Base-by-base conservation (phyloP, 352 stramenopile species). In the Pseudoperonospora humuli region DNA sequence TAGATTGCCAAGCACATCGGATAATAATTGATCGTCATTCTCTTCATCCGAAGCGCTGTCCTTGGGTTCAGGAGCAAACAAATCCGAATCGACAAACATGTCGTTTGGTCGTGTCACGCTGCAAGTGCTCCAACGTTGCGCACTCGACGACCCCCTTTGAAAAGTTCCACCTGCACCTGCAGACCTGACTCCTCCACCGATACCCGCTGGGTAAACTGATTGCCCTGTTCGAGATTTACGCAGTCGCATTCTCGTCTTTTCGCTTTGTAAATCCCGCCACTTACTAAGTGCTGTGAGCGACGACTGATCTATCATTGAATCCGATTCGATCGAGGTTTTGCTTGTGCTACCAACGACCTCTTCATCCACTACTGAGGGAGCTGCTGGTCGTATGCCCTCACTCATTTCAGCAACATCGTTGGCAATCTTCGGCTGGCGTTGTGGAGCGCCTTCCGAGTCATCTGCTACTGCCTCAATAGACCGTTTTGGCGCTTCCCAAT, bases 371-470 rank as follows among this genome's bases (percentile, higher is more conserved):
- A 8, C 11, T 21, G n/a, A 7, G 5, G 39, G 17, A 2, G 39
- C 28, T 11, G 33, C 11, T 9, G 44, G 24, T 39, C 8, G 7
- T 7, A 39, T 3, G 32, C 23, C 29, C 48, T 25, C 7, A 31
- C 7, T 26, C 4, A 7, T 26, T 23, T 52, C 49, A 18, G 45
- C 45, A 25, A 52, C 3, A 10, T 55, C 21, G 10, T 51, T 39
- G 26, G 37, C 34, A 10, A 50, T 29, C 0, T 74, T 36, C 21
- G 84, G 34, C n/a, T 86, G 53, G 3, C 74, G 64, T 41, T 81
- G 67, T n/a, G 74, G 84, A 29, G 83, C 58, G 3, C 74, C 64
- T 1, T 86, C 74, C 2, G 74, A 71, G 35, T 86, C 74, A 32
- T 75, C 80, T 1, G 57, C 55, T 42, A 86, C 45, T 3, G 28